Evolutionary conservation across 352 stramenopile species (phyloP).

Genomic region (Plasmopara halstedii): DNA sequence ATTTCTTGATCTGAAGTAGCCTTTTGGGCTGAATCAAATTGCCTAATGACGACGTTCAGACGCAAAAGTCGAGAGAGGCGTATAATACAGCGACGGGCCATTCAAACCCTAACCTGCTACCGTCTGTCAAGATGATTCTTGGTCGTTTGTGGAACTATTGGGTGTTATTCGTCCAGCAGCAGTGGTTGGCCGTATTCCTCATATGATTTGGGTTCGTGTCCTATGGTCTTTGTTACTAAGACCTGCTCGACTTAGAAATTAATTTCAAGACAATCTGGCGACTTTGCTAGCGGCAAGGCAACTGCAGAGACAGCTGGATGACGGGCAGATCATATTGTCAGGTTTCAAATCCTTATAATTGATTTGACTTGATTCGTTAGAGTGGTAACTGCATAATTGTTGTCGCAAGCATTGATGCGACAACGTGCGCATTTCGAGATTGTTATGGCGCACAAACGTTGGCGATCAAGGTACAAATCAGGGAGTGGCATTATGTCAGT

Average conservation of each 20-base stretch:
- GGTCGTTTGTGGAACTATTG: background rate
- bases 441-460: too few species aligned
- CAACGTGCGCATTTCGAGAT: too few species aligned
- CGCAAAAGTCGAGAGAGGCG: slow-evolving; percentile 12
- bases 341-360: slow-evolving; percentile 4
- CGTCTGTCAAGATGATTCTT: slow-evolving; percentile 7
- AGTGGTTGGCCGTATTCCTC: too few species aligned
- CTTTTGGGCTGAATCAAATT: slow-evolving; percentile 8
- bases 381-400: too few species aligned
- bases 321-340: slow-evolving; percentile 5
- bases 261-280: too few species aligned
- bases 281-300: too few species aligned
- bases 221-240: too few species aligned
- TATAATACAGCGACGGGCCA: slow-evolving; percentile 4
- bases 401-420: too few species aligned
- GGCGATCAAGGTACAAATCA: background rate
- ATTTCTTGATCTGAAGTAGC: background rate
- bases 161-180: background rate
- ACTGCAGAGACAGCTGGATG: background rate
- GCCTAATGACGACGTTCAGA: slow-evolving; percentile 18
- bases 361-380: too few species aligned
- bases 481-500: slow-evolving; percentile 3
- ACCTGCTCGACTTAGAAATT: too few species aligned
- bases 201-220: too few species aligned
- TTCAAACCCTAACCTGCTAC: slow-evolving; percentile 10